These are phyloP conservation scores for Cladophialophora yegresii DNA, from an alignment of 2,329 filamentous ascomycete species.

Conservation along the genomic window DNA sequence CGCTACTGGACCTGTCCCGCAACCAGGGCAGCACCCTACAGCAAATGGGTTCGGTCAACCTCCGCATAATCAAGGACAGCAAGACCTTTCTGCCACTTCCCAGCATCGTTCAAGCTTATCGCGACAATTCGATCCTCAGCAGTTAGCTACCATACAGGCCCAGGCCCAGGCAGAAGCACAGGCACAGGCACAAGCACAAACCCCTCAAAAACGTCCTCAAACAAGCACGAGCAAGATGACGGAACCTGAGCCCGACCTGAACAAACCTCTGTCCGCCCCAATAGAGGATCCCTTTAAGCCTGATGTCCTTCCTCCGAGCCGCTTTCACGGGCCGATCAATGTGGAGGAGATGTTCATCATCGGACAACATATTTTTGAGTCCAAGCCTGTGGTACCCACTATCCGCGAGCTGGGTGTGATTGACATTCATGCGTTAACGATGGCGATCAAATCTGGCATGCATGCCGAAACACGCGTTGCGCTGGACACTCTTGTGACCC, in stretches of 20 bases:
- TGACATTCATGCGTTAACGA: conserved; percentile 84
- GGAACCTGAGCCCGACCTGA: conserved; percentile 40
- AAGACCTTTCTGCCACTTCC: conserved; percentile 41
- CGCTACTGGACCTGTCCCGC: conserved; percentile 37
- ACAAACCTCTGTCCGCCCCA: conserved; percentile 43
- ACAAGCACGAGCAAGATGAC: conserved; percentile 38
- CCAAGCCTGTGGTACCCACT: conserved; percentile 73
- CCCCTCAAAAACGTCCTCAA: conserved; percentile 34
- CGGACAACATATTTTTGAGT: conserved; percentile 65
- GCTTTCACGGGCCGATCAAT: conserved; percentile 71
- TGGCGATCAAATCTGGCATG: conserved; percentile 86
- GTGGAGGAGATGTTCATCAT: conserved; percentile 65
- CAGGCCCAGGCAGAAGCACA: conserved; percentile 29
- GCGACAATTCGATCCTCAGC: conserved; percentile 37
- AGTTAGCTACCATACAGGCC: conserved; percentile 33
- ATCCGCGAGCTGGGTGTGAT: conserved; percentile 80
- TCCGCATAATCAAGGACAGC: conserved; percentile 26
- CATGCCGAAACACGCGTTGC: conserved; percentile 87
- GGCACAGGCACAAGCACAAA: conserved; percentile 28
- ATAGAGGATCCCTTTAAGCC: conserved; percentile 52
- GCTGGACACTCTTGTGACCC: conserved; percentile 75
- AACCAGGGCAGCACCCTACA: conserved; percentile 25
- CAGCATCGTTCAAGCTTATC: conserved; percentile 39
- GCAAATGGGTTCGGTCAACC: conserved; percentile 45
- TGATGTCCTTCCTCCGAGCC: conserved; percentile 49